Conservation (phyloP, 2,329 filamentous ascomycete species). For the Reticulascus tulasneorum region DNA sequence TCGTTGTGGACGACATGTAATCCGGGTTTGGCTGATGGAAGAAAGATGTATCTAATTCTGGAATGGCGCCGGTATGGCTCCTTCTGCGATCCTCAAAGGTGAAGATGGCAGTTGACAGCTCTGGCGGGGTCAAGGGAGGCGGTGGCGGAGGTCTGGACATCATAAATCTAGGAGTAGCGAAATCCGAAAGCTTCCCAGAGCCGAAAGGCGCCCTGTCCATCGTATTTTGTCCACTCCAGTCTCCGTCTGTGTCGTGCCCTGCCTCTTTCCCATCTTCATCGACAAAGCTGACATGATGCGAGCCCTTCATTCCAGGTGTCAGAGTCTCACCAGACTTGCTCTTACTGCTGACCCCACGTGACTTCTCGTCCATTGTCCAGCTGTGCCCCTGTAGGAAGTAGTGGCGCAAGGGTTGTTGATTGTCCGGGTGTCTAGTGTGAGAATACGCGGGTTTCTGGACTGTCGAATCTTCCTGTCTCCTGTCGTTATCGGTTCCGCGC, state of each 20-base stretch:
- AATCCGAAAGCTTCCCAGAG: slow-evolving; percentile 3
- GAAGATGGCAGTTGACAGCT: slow-evolving; percentile 37
- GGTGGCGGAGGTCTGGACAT: slow-evolving; percentile 38
- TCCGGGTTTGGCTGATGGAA: slow-evolving; percentile 49
- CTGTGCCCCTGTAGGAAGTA: slow-evolving; percentile 6
- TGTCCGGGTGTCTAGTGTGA: slow-evolving; percentile 3
- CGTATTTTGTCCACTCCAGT: not conserved
- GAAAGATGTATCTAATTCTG: slow-evolving; percentile 32
- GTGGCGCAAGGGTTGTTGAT: slow-evolving; percentile 11
- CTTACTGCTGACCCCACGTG: slow-evolving; percentile 25
- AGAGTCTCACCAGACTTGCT: slow-evolving; percentile 8
- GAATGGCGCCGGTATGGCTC: slow-evolving; percentile 27
- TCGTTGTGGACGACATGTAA: slow-evolving; percentile 35
- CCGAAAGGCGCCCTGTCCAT: not conserved
- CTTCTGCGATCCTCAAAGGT: slow-evolving; percentile 36
- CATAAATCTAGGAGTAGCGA: slow-evolving; percentile 8
- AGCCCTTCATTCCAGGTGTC: not conserved
- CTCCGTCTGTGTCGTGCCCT: not conserved
- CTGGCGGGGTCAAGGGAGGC: slow-evolving; percentile 46
- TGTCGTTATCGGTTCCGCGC: slow-evolving; percentile 1
- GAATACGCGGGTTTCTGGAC: not conserved
- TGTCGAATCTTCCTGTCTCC: not conserved
- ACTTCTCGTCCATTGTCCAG: slow-evolving; percentile 21
- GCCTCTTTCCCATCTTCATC: slow-evolving; percentile 1
- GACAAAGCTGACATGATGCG: slow-evolving; percentile 4